phyloP scores from a whole-genome alignment of 352 stramenopile species.

The Globisporangium nodosum region DNA sequence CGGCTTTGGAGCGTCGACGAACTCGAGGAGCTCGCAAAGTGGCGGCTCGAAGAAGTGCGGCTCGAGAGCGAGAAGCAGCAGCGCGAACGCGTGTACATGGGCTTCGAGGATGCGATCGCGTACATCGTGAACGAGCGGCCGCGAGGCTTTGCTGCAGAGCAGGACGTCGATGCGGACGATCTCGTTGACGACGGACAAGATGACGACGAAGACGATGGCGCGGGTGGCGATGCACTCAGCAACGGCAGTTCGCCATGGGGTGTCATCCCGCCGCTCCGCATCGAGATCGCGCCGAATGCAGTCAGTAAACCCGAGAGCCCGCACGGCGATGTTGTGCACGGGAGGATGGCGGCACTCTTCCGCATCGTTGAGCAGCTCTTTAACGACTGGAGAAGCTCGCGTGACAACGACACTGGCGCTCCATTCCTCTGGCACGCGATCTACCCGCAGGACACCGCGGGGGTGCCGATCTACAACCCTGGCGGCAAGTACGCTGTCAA shows the following conservation, averaged over 20 bases:
- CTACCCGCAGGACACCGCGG: constrained; percentile 50
- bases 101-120: constrained; percentile 66
- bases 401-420: neutral
- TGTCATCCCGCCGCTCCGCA: constrained; percentile 39
- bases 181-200: constrained; percentile 69
- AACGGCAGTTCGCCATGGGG: constrained; percentile 44
- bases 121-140: constrained; percentile 70
- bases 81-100: constrained; percentile 52
- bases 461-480: constrained; percentile 52
- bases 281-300: constrained; percentile 50
- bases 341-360: constrained; percentile 65
- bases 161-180: constrained; percentile 57
- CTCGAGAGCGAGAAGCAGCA: constrained; percentile 45
- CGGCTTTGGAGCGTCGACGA: constrained; percentile 63
- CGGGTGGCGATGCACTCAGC: constrained; percentile 10
- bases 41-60: constrained; percentile 47
- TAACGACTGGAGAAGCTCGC: constrained; percentile 9
- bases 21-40: constrained; percentile 34
- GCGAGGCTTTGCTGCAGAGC: constrained; percentile 38
- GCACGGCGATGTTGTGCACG: constrained; percentile 60
- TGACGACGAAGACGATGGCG: constrained; percentile 31
- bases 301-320: constrained; percentile 52
- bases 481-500: constrained; percentile 75
- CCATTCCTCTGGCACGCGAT: constrained; percentile 72
- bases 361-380: constrained; percentile 57